phyloP scores from a whole-genome alignment of 1,284 basidiomycete species.

The Fomes fomentarius region DNA sequence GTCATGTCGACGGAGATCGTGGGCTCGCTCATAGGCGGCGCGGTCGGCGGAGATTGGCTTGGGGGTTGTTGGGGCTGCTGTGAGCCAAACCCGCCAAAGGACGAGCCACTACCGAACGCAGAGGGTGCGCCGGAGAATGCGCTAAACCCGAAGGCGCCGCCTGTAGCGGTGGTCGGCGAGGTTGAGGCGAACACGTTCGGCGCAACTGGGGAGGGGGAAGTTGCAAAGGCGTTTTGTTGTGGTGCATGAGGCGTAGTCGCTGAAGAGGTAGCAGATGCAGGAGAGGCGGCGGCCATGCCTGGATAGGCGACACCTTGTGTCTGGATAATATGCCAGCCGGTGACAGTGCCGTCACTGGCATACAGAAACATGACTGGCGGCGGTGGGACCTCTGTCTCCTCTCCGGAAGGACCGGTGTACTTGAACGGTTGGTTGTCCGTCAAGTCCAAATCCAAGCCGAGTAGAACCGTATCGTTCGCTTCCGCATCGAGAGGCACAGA shows the following conservation, averaged over 20 bases:
- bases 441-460: conserved; percentile 73
- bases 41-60: conserved; percentile 16
- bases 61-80: conserved; percentile 15
- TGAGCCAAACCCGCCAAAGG: conserved; percentile 16
- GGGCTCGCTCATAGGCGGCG: conserved; percentile 17
- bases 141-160: conserved; percentile 14
- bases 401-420: conserved; percentile 47
- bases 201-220: conserved; percentile 1
- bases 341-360: conserved; percentile 79
- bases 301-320: conserved; percentile 52
- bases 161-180: conserved; percentile 1
- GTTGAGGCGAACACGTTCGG: conserved; percentile 12
- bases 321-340: conserved; percentile 77
- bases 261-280: conserved; percentile 4
- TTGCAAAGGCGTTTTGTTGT: conserved; percentile 8
- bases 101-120: conserved; percentile 26
- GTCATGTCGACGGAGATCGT: conserved; percentile 42
- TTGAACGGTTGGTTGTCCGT: conserved; percentile 52
- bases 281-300: conserved; percentile 47
- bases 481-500: conserved; percentile 73
- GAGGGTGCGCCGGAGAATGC: conserved; percentile 29
- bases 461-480: conserved; percentile 71
- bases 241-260: not conserved
- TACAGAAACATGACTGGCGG: conserved; percentile 78
- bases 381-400: conserved; percentile 50